phyloP scores from a whole-genome alignment of 106 monocot species.

The Dioscorea zingiberensis region DNA sequence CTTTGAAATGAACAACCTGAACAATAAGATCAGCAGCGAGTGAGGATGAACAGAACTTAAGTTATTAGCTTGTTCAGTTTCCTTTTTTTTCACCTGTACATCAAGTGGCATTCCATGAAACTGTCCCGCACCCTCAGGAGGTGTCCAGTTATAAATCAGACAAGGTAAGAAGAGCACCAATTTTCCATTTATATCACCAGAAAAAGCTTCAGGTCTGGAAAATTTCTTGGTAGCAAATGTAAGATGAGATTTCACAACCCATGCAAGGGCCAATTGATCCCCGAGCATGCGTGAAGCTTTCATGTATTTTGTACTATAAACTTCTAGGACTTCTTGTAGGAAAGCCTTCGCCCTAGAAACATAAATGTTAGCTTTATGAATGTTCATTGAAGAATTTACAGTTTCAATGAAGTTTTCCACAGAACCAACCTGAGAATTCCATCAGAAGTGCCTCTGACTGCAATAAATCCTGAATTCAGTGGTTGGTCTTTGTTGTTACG shows the following conservation, averaged over 20 bases:
- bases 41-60: background rate
- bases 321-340: slow-evolving; percentile 71
- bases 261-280: slow-evolving; percentile 86
- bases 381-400: background rate
- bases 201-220: slow-evolving; percentile 45
- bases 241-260: slow-evolving; percentile 62
- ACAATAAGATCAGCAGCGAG: background rate
- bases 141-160: slow-evolving; percentile 93
- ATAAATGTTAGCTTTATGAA: slow-evolving; percentile 2
- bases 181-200: slow-evolving; percentile 44
- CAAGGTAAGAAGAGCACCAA: slow-evolving; percentile 84
- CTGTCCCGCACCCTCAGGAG: slow-evolving; percentile 96
- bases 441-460: slow-evolving; percentile 78
- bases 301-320: slow-evolving; percentile 66
- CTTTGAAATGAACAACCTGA: slow-evolving; percentile 97
- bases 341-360: slow-evolving; percentile 58
- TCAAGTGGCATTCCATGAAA: slow-evolving; percentile 99
- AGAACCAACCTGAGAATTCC: slow-evolving; percentile 69
- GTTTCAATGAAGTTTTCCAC: background rate
- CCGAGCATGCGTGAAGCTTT: slow-evolving; percentile 92
- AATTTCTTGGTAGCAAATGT: slow-evolving; percentile 48
- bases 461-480: slow-evolving; percentile 95
- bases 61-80: background rate
- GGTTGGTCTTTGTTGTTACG: slow-evolving; percentile 95
- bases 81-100: slow-evolving; percentile 54